phyloP scores from a whole-genome alignment of 2,329 filamentous ascomycete genomes.

The Hypomyces perniciosus region DNA sequence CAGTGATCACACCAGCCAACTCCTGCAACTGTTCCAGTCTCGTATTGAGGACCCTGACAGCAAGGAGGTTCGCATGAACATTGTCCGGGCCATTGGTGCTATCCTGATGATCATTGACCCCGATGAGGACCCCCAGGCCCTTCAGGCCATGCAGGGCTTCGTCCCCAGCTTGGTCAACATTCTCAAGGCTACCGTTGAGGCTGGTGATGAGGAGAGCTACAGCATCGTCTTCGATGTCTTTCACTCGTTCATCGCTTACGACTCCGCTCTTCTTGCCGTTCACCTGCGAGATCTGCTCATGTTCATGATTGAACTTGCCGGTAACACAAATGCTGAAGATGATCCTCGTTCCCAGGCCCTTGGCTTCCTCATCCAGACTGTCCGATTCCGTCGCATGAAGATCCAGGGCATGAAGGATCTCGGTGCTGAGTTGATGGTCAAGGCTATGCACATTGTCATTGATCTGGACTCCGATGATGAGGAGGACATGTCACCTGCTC shows the following conservation, averaged over 20 bases:
- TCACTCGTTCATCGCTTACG: slow-evolving; percentile 88
- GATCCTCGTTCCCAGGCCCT: slow-evolving; percentile 86
- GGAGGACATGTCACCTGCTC: slow-evolving; percentile 73
- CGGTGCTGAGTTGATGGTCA: slow-evolving; percentile 79
- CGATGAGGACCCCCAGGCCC: slow-evolving; percentile 70
- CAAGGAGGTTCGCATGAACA: slow-evolving; percentile 89
- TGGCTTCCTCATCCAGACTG: slow-evolving; percentile 87
- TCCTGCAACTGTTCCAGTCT: slow-evolving; percentile 77
- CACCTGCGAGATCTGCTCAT: slow-evolving; percentile 87
- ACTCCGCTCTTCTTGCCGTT: slow-evolving; percentile 72
- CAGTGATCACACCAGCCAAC: slow-evolving; percentile 68
- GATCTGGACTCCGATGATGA: slow-evolving; percentile 78
- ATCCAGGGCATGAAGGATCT: slow-evolving; percentile 81
- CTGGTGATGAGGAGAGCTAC: slow-evolving; percentile 76
- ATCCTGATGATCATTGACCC: slow-evolving; percentile 82
- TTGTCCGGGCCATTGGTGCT: slow-evolving; percentile 82
- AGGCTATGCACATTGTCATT: slow-evolving; percentile 81
- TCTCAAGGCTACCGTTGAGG: slow-evolving; percentile 75
- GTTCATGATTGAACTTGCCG: slow-evolving; percentile 87
- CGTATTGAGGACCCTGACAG: slow-evolving; percentile 83
- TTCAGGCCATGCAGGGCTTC: slow-evolving; percentile 71
- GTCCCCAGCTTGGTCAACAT: slow-evolving; percentile 86
- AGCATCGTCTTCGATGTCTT: slow-evolving; percentile 94
- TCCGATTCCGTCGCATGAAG: slow-evolving; percentile 91
- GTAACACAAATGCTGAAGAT: slow-evolving; percentile 70